These are phyloP conservation scores for Ogataea minuta DNA, from an alignment of 805 yeast species.

Conservation along the genomic window DNA sequence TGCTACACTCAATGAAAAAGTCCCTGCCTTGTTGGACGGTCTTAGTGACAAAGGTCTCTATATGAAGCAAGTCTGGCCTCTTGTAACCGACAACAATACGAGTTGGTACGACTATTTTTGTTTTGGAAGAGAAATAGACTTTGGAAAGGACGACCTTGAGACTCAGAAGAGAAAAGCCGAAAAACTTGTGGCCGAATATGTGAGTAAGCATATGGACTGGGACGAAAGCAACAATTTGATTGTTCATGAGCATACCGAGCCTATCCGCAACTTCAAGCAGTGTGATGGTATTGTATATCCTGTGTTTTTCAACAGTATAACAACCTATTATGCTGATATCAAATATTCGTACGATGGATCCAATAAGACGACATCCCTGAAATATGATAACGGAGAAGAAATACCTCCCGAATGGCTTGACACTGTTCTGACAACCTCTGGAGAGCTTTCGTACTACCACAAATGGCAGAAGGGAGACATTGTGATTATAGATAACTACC, in stretches of 20 bases:
- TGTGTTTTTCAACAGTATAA: slow-evolving; percentile 28
- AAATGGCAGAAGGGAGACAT: slow-evolving; percentile 36
- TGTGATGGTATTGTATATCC: slow-evolving; percentile 21
- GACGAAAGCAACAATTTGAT: slow-evolving; percentile 26
- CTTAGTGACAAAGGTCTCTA: slow-evolving; percentile 27
- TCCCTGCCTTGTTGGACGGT: slow-evolving; percentile 26
- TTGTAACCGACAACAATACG: slow-evolving; percentile 16
- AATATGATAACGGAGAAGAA: slow-evolving; percentile 24
- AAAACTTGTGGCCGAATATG: slow-evolving; percentile 18
- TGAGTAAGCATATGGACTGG: slow-evolving; percentile 32
- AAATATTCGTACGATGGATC: slow-evolving; percentile 9
- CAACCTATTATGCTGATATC: slow-evolving; percentile 22
- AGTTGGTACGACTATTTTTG: slow-evolving; percentile 33
- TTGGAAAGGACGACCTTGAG: slow-evolving; percentile 25
- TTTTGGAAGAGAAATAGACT: slow-evolving; percentile 32
- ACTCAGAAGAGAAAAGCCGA: slow-evolving; percentile 30
- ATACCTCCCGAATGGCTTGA: slow-evolving; percentile 24
- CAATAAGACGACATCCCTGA: slow-evolving; percentile 13
- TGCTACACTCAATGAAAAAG: slow-evolving; percentile 16
- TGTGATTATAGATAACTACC: slow-evolving; percentile 36
- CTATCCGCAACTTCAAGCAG: slow-evolving; percentile 23
- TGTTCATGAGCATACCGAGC: slow-evolving; percentile 30
- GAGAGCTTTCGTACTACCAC: slow-evolving; percentile 29
- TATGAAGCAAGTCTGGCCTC: slow-evolving; percentile 31
- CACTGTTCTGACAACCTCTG: slow-evolving; percentile 17